Base-by-base conservation (phyloP, 2,329 filamentous ascomycete genomes). In the Calycina herbarum region DNA sequence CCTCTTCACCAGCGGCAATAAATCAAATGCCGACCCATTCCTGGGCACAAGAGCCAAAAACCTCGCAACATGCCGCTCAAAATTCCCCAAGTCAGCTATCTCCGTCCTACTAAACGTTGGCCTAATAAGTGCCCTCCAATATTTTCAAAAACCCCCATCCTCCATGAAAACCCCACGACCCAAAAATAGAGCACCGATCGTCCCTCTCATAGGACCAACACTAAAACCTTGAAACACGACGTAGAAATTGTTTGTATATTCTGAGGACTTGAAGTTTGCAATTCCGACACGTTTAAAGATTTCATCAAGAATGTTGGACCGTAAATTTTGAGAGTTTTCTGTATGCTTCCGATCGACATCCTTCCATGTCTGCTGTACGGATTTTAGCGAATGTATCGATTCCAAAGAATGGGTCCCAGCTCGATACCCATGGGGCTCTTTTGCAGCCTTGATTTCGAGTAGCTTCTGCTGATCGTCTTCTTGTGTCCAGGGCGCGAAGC, bases 41-140 rank as follows among this genome's bases (percentile, higher is more conserved):
- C n/a, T 33, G 1, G 35, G 35, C 1, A 63, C 10, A 8, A 24
- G 13, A 1, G 29, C 56, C 3, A 59, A 24, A n/a, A 63, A 59
- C 3, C 61, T 35, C 8, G 40, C 56, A 48, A 63, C 31, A 42
- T 63, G 61, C 4, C 27, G 1, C 1, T 17, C 20, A 29, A 59
- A 63, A 8, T 7, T 10, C 8, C 42, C 38, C 24, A 63, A 0
- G 51, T 51, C 61, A 6, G 56, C 38, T 31, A 63, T 13, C 15
- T 63, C 61, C 3, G 61, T 24, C 15, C 61, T 20, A 17, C 31
- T 45, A 15, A 63, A 63, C 0, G 27, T 63, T 2, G 61, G 61
- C 24, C 42, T 48, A 17, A 63, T 51, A 10, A 63, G 6, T 15
- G 17, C 35, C n/a, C 61, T 48, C 3, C 56, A 63, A 27, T 59